Conservation (phyloP, 1,139 yeast genomes). For the Taphrina flavorubra region DNA sequence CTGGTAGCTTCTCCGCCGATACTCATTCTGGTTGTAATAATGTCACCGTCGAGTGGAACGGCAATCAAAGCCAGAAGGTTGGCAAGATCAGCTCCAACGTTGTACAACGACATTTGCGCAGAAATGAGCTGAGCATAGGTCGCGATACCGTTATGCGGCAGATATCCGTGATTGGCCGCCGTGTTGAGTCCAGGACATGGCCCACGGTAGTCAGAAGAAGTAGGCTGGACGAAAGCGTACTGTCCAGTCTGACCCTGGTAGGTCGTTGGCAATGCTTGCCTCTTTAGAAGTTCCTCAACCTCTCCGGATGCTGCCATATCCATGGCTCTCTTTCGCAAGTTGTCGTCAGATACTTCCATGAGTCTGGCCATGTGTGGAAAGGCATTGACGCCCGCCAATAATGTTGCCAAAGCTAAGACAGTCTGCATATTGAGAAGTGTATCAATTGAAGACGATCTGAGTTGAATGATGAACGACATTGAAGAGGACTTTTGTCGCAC, state of each 20-base stretch:
- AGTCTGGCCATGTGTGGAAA: conserved; percentile 38
- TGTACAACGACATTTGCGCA: conserved; percentile 31
- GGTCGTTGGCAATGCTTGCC: conserved; percentile 14
- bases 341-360: conserved; percentile 13
- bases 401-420: conserved; percentile 3
- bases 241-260: conserved; percentile 29
- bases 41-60: conserved; percentile 38
- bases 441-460: too few relatives aligned
- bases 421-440: conserved; percentile 4
- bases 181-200: conserved; percentile 39
- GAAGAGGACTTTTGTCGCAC: not conserved
- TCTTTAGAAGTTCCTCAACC: conserved; percentile 23
- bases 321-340: conserved; percentile 18
- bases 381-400: conserved; percentile 33
- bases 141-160: conserved; percentile 38
- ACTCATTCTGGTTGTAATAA: conserved; percentile 23
- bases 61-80: conserved; percentile 23
- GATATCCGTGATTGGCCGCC: conserved; percentile 39
- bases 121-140: conserved; percentile 28
- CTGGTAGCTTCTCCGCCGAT: conserved; percentile 38
- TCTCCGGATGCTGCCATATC: conserved; percentile 25
- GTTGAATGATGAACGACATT: not conserved
- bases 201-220: conserved; percentile 31
- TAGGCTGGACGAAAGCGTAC: conserved; percentile 29
- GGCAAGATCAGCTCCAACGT: conserved; percentile 36